Evolutionary conservation across 768 basidiomycete species (phyloP).

Genomic region (Amanita subjunquillea): DNA sequence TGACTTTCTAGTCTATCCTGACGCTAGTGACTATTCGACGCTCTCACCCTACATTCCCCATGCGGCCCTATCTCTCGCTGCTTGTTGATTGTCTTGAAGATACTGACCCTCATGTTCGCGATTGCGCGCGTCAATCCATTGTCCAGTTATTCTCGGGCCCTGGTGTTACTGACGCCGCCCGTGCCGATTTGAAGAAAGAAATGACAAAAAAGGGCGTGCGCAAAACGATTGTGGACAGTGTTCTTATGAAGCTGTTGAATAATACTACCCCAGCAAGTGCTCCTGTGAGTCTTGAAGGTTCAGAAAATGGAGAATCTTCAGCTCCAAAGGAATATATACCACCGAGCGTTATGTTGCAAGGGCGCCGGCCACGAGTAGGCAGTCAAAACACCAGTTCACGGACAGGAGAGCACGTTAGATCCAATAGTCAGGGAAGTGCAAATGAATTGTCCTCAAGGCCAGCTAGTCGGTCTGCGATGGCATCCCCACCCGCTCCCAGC

Average conservation of each 20-base stretch:
- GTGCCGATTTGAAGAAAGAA: conserved; percentile 90
- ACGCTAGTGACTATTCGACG: conserved; percentile 68
- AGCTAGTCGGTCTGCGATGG: conserved; percentile 48
- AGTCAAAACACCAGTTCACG: conserved; percentile 27
- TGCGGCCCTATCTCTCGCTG: conserved; percentile 67
- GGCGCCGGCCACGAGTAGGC: conserved; percentile 35
- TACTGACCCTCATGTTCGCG: conserved; percentile 81
- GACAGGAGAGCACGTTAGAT: conserved; percentile 37
- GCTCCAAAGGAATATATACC: conserved; percentile 51
- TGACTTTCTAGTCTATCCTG: conserved; percentile 39
- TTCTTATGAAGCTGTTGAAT: conserved; percentile 58
- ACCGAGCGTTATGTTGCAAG: conserved; percentile 59
- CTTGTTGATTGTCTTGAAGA: conserved; percentile 88
- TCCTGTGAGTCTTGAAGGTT: conserved; percentile 42
- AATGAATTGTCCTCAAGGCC: conserved; percentile 31
- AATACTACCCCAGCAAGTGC: conserved; percentile 30
- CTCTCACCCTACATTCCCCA: conserved; percentile 61
- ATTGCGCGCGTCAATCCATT: conserved; percentile 71
- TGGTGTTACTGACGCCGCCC: conserved; percentile 74
- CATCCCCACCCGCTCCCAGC: conserved; percentile 27
- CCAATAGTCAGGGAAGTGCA: conserved; percentile 24
- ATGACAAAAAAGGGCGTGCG: conserved; percentile 78
- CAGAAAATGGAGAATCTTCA: conserved; percentile 45
- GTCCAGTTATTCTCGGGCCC: conserved; percentile 81
- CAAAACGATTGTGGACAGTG: conserved; percentile 76